Percentiles rank a stretch among this genome's conserved stretches.
phyloP scores from a whole-genome alignment of 371 early-diverging fungal genomes.

The Globomyces sp. region DNA sequence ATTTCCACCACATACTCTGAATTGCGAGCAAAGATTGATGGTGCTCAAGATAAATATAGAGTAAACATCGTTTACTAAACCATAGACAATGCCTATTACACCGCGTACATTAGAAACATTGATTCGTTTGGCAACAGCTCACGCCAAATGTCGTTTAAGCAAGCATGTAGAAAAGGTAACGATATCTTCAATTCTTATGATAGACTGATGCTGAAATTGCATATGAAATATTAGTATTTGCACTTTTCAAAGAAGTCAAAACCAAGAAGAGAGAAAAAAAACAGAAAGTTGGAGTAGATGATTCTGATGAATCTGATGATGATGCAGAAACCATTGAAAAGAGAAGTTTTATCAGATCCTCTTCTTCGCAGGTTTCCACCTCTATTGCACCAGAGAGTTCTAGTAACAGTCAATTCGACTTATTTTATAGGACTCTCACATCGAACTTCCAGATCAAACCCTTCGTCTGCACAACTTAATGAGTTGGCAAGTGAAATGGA shows the following conservation, averaged over 20 bases:
- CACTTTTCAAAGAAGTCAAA: slow-evolving; percentile 87
- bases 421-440: too few relatives aligned
- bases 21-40: slow-evolving; percentile 63
- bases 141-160: slow-evolving; percentile 95
- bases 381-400: slow-evolving; percentile 8
- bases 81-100: slow-evolving; percentile 78
- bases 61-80: slow-evolving; percentile 24
- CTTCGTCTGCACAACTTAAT: not conserved
- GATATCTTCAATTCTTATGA: too few relatives aligned
- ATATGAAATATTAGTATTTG: slow-evolving; percentile 79
- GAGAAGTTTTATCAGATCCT: not conserved
- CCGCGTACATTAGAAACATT: slow-evolving; percentile 98
- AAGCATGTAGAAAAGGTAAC: slow-evolving; percentile 63
- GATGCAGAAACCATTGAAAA: slow-evolving; percentile 27
- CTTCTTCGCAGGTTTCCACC: not conserved
- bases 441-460: slow-evolving; percentile 17
- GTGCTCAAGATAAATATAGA: slow-evolving; percentile 56
- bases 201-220: slow-evolving; percentile 80
- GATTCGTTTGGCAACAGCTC: slow-evolving; percentile 97
- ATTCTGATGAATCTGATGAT: slow-evolving; percentile 40
- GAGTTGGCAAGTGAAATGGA: not conserved
- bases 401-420: not conserved
- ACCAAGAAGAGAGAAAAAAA: slow-evolving; percentile 56
- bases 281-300: slow-evolving; percentile 38
- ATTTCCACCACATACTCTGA: slow-evolving; percentile 80